Evolutionary conservation across 192 early-diverging fungal species (phyloP).

Genomic region (Martensiomyces pterosporus): DNA sequence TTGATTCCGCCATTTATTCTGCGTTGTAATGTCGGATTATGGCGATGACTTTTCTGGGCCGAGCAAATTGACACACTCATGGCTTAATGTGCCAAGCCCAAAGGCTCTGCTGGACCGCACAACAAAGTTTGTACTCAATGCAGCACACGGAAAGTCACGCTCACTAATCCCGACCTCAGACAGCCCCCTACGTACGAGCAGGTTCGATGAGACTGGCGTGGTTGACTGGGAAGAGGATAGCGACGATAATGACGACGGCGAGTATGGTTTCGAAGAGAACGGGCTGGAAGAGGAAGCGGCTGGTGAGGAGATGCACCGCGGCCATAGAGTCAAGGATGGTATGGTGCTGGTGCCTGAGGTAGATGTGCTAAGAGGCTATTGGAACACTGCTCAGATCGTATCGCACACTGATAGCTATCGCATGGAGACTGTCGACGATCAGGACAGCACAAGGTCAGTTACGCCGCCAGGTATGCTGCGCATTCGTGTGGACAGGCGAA

Average conservation of each 20-base stretch:
- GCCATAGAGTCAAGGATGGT: not conserved
- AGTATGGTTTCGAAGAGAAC: constrained; percentile 8
- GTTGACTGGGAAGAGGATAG: constrained; percentile 15
- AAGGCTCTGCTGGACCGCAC: constrained; percentile 32
- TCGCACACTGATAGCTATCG: not conserved
- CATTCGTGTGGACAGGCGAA: no score
- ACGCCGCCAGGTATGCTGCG: constrained; percentile 30
- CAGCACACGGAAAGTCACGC: constrained; percentile 42
- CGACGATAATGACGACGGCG: constrained; percentile 1
- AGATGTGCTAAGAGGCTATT: constrained; percentile 30
- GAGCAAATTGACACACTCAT: constrained; percentile 5
- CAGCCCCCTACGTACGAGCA: not conserved
- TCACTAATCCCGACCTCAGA: constrained; percentile 42
- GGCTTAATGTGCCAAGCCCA: constrained; percentile 26
- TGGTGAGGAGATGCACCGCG: not conserved
- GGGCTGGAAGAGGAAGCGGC: not conserved
- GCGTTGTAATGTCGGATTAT: constrained; percentile 18
- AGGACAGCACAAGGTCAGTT: constrained; percentile 4
- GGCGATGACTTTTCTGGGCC: constrained; percentile 9
- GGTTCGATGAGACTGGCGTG: constrained; percentile 10
- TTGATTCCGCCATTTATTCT: not conserved
- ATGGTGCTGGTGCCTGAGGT: constrained; percentile 26
- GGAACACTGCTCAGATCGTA: constrained; percentile 8
- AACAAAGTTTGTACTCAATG: constrained; percentile 43
- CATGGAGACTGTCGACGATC: not conserved